Evolutionary conservation across 2,329 filamentous ascomycete genomes (phyloP).

Genomic region (Lomentospora prolificans): DNA sequence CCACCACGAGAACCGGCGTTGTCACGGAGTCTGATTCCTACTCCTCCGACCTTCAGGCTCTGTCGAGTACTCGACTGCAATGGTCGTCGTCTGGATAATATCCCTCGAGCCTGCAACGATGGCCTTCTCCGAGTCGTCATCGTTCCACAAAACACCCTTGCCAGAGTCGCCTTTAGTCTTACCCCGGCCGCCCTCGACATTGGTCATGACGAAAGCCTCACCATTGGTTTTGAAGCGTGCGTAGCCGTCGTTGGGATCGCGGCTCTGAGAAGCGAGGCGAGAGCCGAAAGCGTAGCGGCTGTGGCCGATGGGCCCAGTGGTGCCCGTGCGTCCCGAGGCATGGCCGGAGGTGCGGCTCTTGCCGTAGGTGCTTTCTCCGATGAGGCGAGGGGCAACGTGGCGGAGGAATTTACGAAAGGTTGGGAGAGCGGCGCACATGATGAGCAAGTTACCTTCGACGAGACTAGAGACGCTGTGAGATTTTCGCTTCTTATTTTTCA

Average conservation of each 20-base stretch:
- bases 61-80: neutral
- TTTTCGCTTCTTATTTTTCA: neutral
- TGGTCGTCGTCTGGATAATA: neutral
- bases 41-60: neutral
- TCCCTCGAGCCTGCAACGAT: neutral
- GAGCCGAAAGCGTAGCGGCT: neutral
- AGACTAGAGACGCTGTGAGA: conserved; percentile 14
- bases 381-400: conserved; percentile 23
- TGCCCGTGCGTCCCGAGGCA: neutral
- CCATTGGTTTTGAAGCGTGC: neutral
- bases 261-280: neutral
- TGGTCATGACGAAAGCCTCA: neutral
- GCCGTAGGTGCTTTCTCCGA: conserved; percentile 13
- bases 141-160: neutral
- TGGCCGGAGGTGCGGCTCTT: neutral
- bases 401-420: conserved; percentile 29
- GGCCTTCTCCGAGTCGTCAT: neutral
- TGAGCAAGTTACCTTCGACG: conserved; percentile 28
- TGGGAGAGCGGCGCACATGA: conserved; percentile 30
- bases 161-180: neutral
- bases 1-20: too few relatives aligned
- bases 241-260: neutral
- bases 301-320: neutral
- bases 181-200: neutral
- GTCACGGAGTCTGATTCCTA: too few relatives aligned